Evolutionary conservation across 768 basidiomycete species (phyloP), one percentile per base, ranked within the genome.

Genomic region (Lepiota subincarnata): DNA sequence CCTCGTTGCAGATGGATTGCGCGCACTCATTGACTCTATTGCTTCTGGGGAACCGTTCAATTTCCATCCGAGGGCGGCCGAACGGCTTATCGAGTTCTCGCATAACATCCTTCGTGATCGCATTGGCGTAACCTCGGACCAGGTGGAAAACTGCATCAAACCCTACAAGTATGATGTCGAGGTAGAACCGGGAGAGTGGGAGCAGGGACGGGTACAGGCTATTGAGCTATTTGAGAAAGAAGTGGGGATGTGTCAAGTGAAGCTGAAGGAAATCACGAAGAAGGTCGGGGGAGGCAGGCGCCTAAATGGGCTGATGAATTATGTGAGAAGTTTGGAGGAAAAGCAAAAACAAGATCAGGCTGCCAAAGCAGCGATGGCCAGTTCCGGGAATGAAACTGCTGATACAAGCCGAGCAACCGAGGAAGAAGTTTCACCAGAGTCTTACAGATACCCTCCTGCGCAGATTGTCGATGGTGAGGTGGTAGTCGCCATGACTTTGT

Each of bases 121-220:
- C 5, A 89, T 98, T 53, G 89, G 92, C 13, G 72, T 96, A 51
- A 93, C 97, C n/a, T 88, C 92, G 4, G 97, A 99, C 67, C 96
- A 98, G 71, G 96, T 99, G 13, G 97, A 99, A 75, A 99, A 98
- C 68, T 96, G 92, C 69, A 98, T 99, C 77, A 99, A 99, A 71
- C 97, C 96, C 24, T 98, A 84, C 80, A 99, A 99, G 75, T 96
- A 97, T 64, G 96, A 98, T 64, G 86, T 98, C 22, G 97, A 99
- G 66, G 88, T 98, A 12, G 94, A 98, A 57, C 79, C 82, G 12
- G 75, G 86, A 38, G 97, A 99, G 68, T 99, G 97, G 97, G 90
- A 92, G 60, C 64, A 75, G 1, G 97, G 97, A 0, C 74, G 95
- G 45, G 79, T 78, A 60, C 75, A 82, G 46, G 82, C 92, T 1